Evolutionary conservation across 371 early-diverging fungal species (phyloP).

Genomic region (Apophysomyces variabilis): DNA sequence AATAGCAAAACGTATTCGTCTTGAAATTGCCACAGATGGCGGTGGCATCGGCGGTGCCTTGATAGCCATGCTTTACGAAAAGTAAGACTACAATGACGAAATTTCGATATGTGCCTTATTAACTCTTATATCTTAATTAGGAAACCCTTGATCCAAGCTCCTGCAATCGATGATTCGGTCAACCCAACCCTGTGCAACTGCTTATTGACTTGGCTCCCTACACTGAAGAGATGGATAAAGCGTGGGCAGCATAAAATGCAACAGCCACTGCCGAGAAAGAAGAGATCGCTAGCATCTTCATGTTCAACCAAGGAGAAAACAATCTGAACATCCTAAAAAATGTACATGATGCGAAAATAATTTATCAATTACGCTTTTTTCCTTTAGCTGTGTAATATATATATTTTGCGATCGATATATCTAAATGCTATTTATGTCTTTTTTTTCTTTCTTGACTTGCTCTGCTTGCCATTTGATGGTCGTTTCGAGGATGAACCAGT

Average conservation of each 20-base stretch:
- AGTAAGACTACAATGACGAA: neutral
- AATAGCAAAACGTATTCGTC: slow-evolving; percentile 28
- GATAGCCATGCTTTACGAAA: slow-evolving; percentile 45
- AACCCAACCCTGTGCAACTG: neutral
- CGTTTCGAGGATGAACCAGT: neutral
- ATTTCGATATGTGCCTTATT: neutral
- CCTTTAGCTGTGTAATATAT: neutral
- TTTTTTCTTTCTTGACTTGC: slow-evolving; percentile 2
- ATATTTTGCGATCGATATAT: neutral
- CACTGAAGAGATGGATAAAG: neutral
- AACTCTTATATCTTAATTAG: neutral
- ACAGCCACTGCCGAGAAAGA: neutral
- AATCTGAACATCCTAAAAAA: neutral
- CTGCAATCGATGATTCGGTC: neutral
- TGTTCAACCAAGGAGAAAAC: slow-evolving; percentile 7
- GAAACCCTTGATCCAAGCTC: neutral
- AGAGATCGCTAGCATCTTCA: slow-evolving; percentile 4
- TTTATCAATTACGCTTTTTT: neutral
- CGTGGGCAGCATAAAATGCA: neutral
- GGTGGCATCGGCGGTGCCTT: slow-evolving; percentile 53
- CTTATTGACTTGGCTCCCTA: neutral
- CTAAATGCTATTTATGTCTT: neutral
- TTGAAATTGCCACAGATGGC: slow-evolving; percentile 52
- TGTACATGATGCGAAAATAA: too few relatives aligned
- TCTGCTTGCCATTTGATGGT: neutral